Conservation (phyloP, 768 basidiomycete genomes). For the Trametes meyenii region DNA sequence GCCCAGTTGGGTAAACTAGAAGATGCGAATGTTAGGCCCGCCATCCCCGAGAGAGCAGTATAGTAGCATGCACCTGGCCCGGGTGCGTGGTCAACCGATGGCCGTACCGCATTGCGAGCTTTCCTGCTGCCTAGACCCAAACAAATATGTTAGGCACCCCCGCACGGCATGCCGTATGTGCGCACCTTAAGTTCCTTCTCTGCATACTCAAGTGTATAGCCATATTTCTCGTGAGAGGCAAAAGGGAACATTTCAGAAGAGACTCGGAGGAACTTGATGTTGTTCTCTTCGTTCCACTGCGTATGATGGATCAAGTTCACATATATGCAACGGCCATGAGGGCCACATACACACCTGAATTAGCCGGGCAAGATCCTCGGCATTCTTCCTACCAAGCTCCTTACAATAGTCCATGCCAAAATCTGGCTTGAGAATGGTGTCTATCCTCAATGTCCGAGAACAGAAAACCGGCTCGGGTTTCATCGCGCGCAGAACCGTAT, state of each 20-base stretch:
- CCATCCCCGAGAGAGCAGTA: not conserved
- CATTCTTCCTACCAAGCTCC: slow-evolving; percentile 76
- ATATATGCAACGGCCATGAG: too few relatives aligned
- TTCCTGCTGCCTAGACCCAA: slow-evolving; percentile 38
- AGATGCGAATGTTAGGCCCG: not conserved
- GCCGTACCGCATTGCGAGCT: slow-evolving; percentile 47
- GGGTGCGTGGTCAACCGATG: slow-evolving; percentile 86
- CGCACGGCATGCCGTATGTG: not conserved
- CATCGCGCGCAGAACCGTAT: slow-evolving; percentile 74
- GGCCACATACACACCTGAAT: slow-evolving; percentile 47
- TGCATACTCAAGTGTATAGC: slow-evolving; percentile 82
- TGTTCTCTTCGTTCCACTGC: slow-evolving; percentile 85
- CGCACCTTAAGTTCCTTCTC: slow-evolving; percentile 49
- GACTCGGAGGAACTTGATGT: slow-evolving; percentile 84
- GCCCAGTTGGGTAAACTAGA: slow-evolving; percentile 72
- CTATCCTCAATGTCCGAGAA: slow-evolving; percentile 54
- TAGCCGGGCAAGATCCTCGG: slow-evolving; percentile 67
- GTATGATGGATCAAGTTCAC: slow-evolving; percentile 3
- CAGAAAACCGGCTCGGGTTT: slow-evolving; percentile 82
- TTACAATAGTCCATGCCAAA: slow-evolving; percentile 70
- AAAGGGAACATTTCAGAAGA: slow-evolving; percentile 95
- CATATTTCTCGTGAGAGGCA: slow-evolving; percentile 78
- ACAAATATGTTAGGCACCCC: slow-evolving; percentile 11
- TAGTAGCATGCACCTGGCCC: slow-evolving; percentile 52
- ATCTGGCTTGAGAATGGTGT: slow-evolving; percentile 79